phyloP scores from a whole-genome alignment of 2,329 filamentous ascomycete genomes.

The Cladosporium phlei region DNA sequence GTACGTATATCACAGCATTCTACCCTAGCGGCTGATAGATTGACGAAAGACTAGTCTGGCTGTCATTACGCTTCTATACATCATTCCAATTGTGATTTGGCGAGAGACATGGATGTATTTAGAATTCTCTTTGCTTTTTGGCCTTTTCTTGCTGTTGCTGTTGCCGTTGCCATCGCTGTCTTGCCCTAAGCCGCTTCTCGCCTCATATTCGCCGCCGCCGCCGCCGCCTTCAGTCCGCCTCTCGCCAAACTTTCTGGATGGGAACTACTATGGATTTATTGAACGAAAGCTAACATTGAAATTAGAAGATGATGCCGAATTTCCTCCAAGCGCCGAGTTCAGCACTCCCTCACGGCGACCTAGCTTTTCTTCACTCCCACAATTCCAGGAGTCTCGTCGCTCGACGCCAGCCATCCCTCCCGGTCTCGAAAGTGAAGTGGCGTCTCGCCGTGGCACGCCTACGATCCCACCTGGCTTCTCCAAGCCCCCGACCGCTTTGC shows the following conservation, averaged over 20 bases:
- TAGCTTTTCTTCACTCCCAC: slow-evolving; percentile 22
- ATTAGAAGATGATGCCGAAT: slow-evolving; percentile 27
- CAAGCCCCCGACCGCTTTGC: slow-evolving; percentile 23
- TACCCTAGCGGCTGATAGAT: slow-evolving; percentile 32
- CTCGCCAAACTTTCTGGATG: too few relatives aligned
- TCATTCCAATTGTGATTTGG: slow-evolving; percentile 20
- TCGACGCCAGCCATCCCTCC: slow-evolving; percentile 34
- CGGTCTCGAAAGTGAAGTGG: slow-evolving; percentile 30
- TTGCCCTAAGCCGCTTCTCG: not conserved
- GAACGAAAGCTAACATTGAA: slow-evolving; percentile 20
- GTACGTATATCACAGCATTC: slow-evolving; percentile 31
- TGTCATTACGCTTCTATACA: slow-evolving; percentile 18
- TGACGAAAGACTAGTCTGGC: slow-evolving; percentile 31
- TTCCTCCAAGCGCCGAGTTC: slow-evolving; percentile 21
- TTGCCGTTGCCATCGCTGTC: slow-evolving; percentile 8
- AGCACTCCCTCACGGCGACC: slow-evolving; percentile 21
- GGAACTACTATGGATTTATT: too few relatives aligned
- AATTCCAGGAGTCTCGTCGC: slow-evolving; percentile 27
- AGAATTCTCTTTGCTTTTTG: slow-evolving; percentile 9
- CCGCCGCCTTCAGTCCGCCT: not conserved
- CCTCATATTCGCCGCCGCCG: not conserved
- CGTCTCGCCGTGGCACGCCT: slow-evolving; percentile 39
- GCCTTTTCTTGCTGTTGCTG: slow-evolving; percentile 10
- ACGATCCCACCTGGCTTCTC: slow-evolving; percentile 44
- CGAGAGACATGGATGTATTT: slow-evolving; percentile 23